These are phyloP conservation scores for Russula emetica DNA, from an alignment of 768 basidiomycete genomes.

Conservation along the genomic window DNA sequence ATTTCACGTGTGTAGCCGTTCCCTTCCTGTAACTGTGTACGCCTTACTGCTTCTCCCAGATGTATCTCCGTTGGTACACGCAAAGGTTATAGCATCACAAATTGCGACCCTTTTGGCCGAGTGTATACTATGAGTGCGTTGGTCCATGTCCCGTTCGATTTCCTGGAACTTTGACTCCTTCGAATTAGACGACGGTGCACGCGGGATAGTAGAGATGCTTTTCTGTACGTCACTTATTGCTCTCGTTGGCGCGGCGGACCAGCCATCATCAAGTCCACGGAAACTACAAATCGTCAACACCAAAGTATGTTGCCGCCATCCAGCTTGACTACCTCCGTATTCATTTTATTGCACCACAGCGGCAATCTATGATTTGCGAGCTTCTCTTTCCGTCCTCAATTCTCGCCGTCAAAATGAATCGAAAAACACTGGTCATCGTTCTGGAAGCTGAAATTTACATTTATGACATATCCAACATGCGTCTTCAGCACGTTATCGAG, in stretches of 20 bases:
- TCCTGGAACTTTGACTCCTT: not conserved
- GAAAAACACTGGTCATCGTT: slow-evolving; percentile 93
- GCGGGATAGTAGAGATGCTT: slow-evolving; percentile 97
- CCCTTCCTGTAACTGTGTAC: not conserved
- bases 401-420: slow-evolving; percentile 95
- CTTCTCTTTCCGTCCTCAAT: slow-evolving; percentile 95
- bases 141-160: not conserved
- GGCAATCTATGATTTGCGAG: slow-evolving; percentile 98
- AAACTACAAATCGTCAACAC: slow-evolving; percentile 98
- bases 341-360: slow-evolving; percentile 29
- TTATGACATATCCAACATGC: slow-evolving; percentile 99
- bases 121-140: slow-evolving; percentile 93
- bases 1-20: slow-evolving; percentile 68
- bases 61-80: slow-evolving; percentile 94
- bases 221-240: slow-evolving; percentile 99
- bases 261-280: slow-evolving; percentile 83
- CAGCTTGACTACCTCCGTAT: no score
- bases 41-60: slow-evolving; percentile 36
- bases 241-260: slow-evolving; percentile 92
- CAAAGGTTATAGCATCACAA: slow-evolving; percentile 95
- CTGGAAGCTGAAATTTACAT: slow-evolving; percentile 98
- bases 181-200: slow-evolving; percentile 79
- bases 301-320: slow-evolving; percentile 54
- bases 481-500: slow-evolving; percentile 94
- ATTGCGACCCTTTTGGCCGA: slow-evolving; percentile 95